phyloP scores from a whole-genome alignment of 805 yeast genomes.

The Yarrowia sp. region DNA sequence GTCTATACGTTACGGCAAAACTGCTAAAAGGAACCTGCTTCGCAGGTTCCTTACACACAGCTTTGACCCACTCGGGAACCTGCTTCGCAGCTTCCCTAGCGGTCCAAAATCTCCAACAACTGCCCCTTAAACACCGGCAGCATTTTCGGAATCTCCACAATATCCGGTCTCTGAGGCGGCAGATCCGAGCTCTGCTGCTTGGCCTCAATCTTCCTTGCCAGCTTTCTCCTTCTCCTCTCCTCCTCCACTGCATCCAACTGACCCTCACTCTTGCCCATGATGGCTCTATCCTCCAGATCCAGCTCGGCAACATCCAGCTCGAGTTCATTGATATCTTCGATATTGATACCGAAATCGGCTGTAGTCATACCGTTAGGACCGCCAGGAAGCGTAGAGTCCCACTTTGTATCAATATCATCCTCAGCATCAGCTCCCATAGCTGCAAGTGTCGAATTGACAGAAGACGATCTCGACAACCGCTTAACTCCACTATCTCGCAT shows the following conservation, averaged over 20 bases:
- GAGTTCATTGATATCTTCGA: constrained; percentile 10
- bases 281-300: constrained; percentile 16
- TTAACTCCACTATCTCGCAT: not conserved
- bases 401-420: constrained; percentile 10
- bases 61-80: too few relatives aligned
- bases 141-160: constrained; percentile 37
- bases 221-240: not conserved
- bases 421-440: constrained; percentile 1
- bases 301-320: constrained; percentile 22
- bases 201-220: not conserved
- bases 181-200: not conserved
- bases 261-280: constrained; percentile 22
- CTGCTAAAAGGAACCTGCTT: too few relatives aligned
- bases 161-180: constrained; percentile 35
- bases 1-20: too few relatives aligned
- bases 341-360: constrained; percentile 9
- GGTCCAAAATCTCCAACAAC: constrained; percentile 25
- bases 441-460: not conserved
- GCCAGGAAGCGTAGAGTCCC: constrained; percentile 21
- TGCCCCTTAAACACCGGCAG: constrained; percentile 32
- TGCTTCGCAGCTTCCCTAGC: not conserved
- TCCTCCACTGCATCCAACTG: constrained; percentile 14
- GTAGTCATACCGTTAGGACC: not conserved
- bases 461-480: not conserved
- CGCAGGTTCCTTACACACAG: too few relatives aligned